These are phyloP conservation scores for Mycena maculata DNA, from an alignment of 768 basidiomycete genomes.

Conservation along the genomic window DNA sequence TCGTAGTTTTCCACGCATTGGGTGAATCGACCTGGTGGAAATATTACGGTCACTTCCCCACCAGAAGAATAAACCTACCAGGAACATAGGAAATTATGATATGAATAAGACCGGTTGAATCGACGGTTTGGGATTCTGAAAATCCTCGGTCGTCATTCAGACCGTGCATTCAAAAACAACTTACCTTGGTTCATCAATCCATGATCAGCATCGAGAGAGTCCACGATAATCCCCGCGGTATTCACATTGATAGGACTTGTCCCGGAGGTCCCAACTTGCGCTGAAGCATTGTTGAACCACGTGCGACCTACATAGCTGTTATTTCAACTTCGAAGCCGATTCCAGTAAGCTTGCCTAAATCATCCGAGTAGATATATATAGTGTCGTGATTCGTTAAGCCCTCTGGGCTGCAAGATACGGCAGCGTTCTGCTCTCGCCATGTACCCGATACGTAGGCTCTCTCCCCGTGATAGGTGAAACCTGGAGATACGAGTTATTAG, in stretches of 20 bases:
- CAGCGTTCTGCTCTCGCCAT: constrained; percentile 58
- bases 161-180: not conserved
- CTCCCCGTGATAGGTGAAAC: constrained; percentile 52
- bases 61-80: constrained; percentile 41
- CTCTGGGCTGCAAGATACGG: constrained; percentile 55
- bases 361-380: constrained; percentile 58
- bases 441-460: constrained; percentile 58
- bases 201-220: constrained; percentile 58
- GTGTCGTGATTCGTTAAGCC: constrained; percentile 63
- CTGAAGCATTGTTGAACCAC: constrained; percentile 57
- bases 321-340: not conserved
- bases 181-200: constrained; percentile 61
- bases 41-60: not conserved
- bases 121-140: constrained; percentile 58
- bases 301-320: constrained; percentile 48
- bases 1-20: constrained; percentile 60
- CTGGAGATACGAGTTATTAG: not conserved
- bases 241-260: constrained; percentile 56
- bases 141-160: not conserved
- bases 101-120: constrained; percentile 58
- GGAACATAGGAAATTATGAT: constrained; percentile 62
- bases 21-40: constrained; percentile 53
- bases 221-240: constrained; percentile 56
- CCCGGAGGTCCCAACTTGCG: constrained; percentile 53
- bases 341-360: constrained; percentile 48